Evolutionary conservation across 2,329 filamentous ascomycete species (phyloP), one percentile per base, ranked within the genome.

Genomic region (Eurotiales sp.): DNA sequence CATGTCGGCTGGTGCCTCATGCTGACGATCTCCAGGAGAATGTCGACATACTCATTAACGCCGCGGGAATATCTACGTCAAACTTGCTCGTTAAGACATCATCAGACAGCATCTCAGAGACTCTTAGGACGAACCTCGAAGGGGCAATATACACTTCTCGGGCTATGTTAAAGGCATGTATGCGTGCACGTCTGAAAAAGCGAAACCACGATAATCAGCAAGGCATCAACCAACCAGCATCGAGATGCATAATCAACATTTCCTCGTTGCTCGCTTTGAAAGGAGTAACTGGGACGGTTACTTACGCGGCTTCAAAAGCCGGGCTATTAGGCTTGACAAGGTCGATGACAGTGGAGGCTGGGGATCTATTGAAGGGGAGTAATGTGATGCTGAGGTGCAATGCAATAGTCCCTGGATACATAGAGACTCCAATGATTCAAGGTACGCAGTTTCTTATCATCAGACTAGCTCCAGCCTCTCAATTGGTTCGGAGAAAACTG

Each of bases 191-290:
- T 5, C 51, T 66, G 8, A 63, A 61, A 30, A 59, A 57, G 36
- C n/a, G n/a, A n/a, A 59, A 61, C 19, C 53, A 45, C 17, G 41
- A 41, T 6, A 22, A 17, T 47, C 78, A 81, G 2, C 78, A 83
- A 15, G 83, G 87, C 7, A 54, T 8, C 30, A 45, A 11, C 37
- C 22, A 8, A 17, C 30, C 23, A 1, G 73, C 77, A 46, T 83
- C 85, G 1, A 82, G 87, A 50, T 88, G 83, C 62, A 90, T 95
- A 55, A 84, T 95, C 67, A 95, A 95, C 63, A 74, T 96, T 19
- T 84, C 87, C 1, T 92, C 87, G 43, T 72, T 95, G 25, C 78
- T 95, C 41, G 90, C 84, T 0, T 64, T 78, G 1, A 84, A 85
- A 52, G 86, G 84, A 0, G 87, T 85, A 1, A 75, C 75, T 2